Conservation (phyloP, 345 rosid genomes). For the Jatropha curcas region DNA sequence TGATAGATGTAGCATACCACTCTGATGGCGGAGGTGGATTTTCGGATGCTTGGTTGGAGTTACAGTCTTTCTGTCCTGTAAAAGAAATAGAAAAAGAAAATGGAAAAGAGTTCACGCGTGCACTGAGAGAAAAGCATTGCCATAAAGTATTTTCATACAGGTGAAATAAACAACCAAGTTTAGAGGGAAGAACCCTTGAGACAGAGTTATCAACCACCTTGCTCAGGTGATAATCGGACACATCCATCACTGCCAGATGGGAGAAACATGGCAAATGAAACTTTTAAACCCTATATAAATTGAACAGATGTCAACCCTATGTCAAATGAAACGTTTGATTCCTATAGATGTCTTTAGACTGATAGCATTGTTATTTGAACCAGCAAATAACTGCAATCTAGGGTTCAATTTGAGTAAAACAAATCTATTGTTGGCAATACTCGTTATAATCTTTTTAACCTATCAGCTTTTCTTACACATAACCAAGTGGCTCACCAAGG, state of each 20-base stretch:
- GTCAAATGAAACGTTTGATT: background rate
- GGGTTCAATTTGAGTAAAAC: background rate
- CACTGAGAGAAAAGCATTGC: background rate
- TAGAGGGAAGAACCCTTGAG: background rate
- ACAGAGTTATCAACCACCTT: background rate
- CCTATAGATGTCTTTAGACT: background rate
- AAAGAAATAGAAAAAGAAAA: background rate
- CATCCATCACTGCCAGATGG: background rate
- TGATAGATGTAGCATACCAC: slow-evolving; percentile 44
- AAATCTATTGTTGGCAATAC: background rate
- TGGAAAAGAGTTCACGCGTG: too few relatives aligned
- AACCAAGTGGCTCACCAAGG: slow-evolving; percentile 33
- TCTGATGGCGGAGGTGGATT: slow-evolving; percentile 65
- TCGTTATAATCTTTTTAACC: background rate
- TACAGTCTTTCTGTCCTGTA: slow-evolving; percentile 41
- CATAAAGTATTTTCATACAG: background rate
- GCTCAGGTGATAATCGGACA: background rate
- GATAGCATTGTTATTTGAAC: background rate
- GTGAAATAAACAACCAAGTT: background rate
- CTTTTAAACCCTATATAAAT: background rate
- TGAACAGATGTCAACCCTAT: background rate
- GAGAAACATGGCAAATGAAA: background rate
- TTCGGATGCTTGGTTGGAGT: slow-evolving; percentile 37
- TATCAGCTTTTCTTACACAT: background rate
- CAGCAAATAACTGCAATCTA: slow-evolving; percentile 5